Evolutionary conservation across 805 yeast genomes (phyloP).

Genomic region (Suhomyces tanzawaensis): DNA sequence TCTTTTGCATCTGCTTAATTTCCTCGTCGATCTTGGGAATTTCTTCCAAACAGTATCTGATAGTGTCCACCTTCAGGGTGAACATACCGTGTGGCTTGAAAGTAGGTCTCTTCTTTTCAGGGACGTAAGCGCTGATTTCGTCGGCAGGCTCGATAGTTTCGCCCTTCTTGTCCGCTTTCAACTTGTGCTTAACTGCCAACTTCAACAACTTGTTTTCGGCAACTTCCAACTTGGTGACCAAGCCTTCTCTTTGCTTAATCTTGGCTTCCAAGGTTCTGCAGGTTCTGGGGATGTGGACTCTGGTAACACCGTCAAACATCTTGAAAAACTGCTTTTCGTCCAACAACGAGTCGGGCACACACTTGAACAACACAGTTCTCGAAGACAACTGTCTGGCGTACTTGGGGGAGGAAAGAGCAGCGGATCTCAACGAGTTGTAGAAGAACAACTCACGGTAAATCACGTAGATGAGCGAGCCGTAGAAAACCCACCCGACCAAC

Average conservation of each 20-base stretch:
- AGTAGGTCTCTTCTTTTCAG: slow-evolving; percentile 66
- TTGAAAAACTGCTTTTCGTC: slow-evolving; percentile 71
- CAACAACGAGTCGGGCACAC: slow-evolving; percentile 72
- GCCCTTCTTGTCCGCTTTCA: slow-evolving; percentile 68
- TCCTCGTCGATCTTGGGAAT: slow-evolving; percentile 58
- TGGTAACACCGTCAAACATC: slow-evolving; percentile 77
- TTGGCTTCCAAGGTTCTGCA: slow-evolving; percentile 50
- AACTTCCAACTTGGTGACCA: slow-evolving; percentile 63
- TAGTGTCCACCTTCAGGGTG: slow-evolving; percentile 56
- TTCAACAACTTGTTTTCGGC: slow-evolving; percentile 59
- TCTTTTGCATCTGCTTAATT: slow-evolving; percentile 52
- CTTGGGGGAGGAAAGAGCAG: slow-evolving; percentile 75
- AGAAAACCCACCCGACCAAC: slow-evolving; percentile 75
- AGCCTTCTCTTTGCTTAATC: slow-evolving; percentile 56
- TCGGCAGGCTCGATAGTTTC: slow-evolving; percentile 40
- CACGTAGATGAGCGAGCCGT: slow-evolving; percentile 64
- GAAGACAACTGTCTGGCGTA: slow-evolving; percentile 73
- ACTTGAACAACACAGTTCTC: slow-evolving; percentile 79
- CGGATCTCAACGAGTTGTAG: slow-evolving; percentile 73
- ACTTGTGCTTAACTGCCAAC: slow-evolving; percentile 60
- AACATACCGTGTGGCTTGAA: slow-evolving; percentile 49
- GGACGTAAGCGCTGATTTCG: slow-evolving; percentile 57
- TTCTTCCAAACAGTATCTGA: slow-evolving; percentile 53
- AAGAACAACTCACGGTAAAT: slow-evolving; percentile 81
- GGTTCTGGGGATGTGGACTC: slow-evolving; percentile 78